Evolutionary conservation across 495 filamentous ascomycete species (phyloP), one percentile per base, ranked within the genome.

Genomic region (Penicillium malachiteum): DNA sequence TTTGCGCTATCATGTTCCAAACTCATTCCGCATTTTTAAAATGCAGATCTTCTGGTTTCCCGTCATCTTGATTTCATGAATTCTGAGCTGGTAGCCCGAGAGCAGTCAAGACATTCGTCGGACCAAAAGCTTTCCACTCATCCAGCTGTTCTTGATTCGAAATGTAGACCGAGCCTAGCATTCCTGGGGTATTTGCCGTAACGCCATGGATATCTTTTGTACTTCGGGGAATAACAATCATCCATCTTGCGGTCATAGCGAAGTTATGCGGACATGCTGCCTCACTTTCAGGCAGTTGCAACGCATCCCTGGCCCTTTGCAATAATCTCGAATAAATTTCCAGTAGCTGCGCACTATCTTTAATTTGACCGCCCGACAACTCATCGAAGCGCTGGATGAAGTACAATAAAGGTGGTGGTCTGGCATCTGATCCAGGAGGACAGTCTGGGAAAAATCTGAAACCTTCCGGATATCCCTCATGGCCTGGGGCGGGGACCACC

Each of bases 161-260:
- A 32, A 71, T 31, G 62, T 70, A 74, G 13, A 78, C 58, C 42
- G 71, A 67, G 7, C 76, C 71, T 50, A 78, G 9, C 71, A 77
- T 74, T 5, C 69, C 72, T 7, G 69, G 54, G n/a, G 69, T 61
- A 44, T 78, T 77, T 8, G 66, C 62, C 7, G 61, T 67, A 6
- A 69, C 49, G 3, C 66, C 67, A 21, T 65, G 50, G 17, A 57
- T 54, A 5, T 57, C 50, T 8, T 54, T 60, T 16, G 46, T 58
- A 14, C 57, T 54, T 31, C 76, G 52, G 26, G 73, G 75, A 11
- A 78, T 55, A 3, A 77, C 68, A 48, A 77, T 47, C 46, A 79
- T 62, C 75, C 72, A 78, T 18, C 61, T 54, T 45, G 59, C 59
- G 14, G 65, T 63, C 18, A 79, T 55, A 7, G 76, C 54, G 16